A percentile compares a stretch with the other conserved stretches of the same genome.
phyloP scores from a whole-genome alignment of 306 rosid species.

The Morella rubra region DNA sequence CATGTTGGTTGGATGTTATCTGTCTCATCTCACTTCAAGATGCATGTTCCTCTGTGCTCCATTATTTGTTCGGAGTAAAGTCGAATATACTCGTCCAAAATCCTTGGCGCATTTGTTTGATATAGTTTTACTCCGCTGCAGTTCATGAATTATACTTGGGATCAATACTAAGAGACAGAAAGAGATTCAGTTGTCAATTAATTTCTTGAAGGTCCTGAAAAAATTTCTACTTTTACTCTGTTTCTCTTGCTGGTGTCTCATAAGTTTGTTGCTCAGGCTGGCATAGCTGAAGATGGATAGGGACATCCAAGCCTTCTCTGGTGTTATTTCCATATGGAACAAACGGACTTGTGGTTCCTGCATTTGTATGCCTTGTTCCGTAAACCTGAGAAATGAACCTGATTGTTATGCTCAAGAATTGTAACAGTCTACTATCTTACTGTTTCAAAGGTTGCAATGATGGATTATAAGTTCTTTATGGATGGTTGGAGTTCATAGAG shows the following conservation, averaged over 20 bases:
- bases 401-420: constrained; percentile 23
- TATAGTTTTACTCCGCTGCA: constrained; percentile 25
- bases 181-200: not conserved
- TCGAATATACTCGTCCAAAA: constrained; percentile 13
- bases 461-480: constrained; percentile 8
- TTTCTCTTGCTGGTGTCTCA: constrained; percentile 36
- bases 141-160: constrained; percentile 11
- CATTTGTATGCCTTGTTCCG: constrained; percentile 28
- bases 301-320: constrained; percentile 34
- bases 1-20: constrained; percentile 15
- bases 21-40: constrained; percentile 20
- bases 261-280: constrained; percentile 45
- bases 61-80: constrained; percentile 26
- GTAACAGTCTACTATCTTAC: constrained; percentile 20
- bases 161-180: constrained; percentile 17
- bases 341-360: constrained; percentile 35
- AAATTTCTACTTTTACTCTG: constrained; percentile 28
- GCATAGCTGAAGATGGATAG: constrained; percentile 53
- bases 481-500: constrained; percentile 7
- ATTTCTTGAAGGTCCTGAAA: not conserved
- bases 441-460: constrained; percentile 17
- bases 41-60: constrained; percentile 22
- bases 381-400: constrained; percentile 40
- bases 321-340: constrained; percentile 32
- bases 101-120: constrained; percentile 13